A percentile compares a stretch with the other conserved stretches of the same genome.
Evolutionary conservation across 2,329 filamentous ascomycete genomes (phyloP).

Genomic region (Xylariomycetidae sp.): DNA sequence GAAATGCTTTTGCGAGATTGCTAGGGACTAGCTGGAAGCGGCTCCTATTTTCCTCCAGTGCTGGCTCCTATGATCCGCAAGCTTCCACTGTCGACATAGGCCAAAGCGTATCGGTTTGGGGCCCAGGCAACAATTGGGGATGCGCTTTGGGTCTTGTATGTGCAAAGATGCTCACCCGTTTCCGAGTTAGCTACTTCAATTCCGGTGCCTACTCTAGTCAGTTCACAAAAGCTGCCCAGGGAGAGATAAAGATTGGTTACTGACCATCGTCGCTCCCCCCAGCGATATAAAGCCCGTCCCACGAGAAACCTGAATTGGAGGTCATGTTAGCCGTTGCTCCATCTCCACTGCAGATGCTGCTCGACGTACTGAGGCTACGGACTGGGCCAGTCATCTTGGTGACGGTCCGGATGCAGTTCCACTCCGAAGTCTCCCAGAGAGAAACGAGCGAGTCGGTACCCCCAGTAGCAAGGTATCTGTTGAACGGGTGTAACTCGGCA

Average conservation of each 20-base stretch:
- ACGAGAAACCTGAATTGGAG: conserved; percentile 57
- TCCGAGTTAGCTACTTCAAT: conserved; percentile 68
- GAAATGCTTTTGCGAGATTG: conserved; percentile 1
- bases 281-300: conserved; percentile 69
- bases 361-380: conserved; percentile 54
- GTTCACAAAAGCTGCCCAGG: conserved; percentile 7
- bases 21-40: conserved; percentile 1
- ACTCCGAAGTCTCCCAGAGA: conserved; percentile 72
- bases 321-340: conserved; percentile 17
- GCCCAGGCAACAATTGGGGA: conserved; percentile 70
- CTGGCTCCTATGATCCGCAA: conserved; percentile 63
- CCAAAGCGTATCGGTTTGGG: conserved; percentile 66
- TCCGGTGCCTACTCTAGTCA: conserved; percentile 41
- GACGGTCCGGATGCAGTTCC: conserved; percentile 68
- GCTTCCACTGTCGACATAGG: conserved; percentile 64
- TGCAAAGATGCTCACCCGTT: conserved; percentile 66
- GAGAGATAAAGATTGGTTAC: conserved; percentile 10
- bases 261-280: conserved; percentile 68
- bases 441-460: conserved; percentile 70
- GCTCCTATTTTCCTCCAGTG: conserved; percentile 34
- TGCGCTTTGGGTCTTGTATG: conserved; percentile 60
- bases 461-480: conserved; percentile 66
- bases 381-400: conserved; percentile 64
- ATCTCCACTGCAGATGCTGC: neutral
- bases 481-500: conserved; percentile 64